These are phyloP conservation scores for Penicillium nucicola DNA, from an alignment of 495 filamentous ascomycete genomes.

Conservation along the genomic window DNA sequence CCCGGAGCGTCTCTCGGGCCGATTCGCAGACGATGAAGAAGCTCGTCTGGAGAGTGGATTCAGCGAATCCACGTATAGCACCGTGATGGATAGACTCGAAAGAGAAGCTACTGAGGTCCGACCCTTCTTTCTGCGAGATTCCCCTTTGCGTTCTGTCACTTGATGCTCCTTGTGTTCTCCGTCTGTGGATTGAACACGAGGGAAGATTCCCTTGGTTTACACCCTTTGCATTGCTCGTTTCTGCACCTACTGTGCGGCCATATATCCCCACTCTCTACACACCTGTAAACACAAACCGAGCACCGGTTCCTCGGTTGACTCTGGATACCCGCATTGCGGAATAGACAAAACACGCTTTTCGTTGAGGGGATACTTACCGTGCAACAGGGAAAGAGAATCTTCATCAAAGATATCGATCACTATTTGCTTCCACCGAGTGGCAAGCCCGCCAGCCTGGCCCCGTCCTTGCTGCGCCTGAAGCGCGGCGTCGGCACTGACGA, in stretches of 20 bases:
- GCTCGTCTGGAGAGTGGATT: slow-evolving; percentile 72
- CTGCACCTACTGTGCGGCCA: background rate
- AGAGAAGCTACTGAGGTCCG: slow-evolving; percentile 63
- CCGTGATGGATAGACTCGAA: slow-evolving; percentile 70
- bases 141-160: slow-evolving; percentile 13
- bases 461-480: slow-evolving; percentile 62
- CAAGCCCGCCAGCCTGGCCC: slow-evolving; percentile 66
- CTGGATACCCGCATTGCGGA: background rate
- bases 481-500: slow-evolving; percentile 57
- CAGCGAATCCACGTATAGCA: slow-evolving; percentile 67
- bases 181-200: slow-evolving; percentile 6
- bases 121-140: slow-evolving; percentile 26
- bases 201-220: background rate
- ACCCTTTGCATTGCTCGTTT: background rate
- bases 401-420: slow-evolving; percentile 97
- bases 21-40: slow-evolving; percentile 72
- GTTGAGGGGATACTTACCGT: slow-evolving; percentile 36
- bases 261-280: background rate
- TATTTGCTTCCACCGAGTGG: slow-evolving; percentile 77
- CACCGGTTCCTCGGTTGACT: background rate
- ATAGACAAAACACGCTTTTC: background rate
- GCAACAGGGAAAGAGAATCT: slow-evolving; percentile 66
- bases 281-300: background rate
- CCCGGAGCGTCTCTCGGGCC: slow-evolving; percentile 73
- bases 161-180: slow-evolving; percentile 6